A percentile compares a stretch with the other conserved stretches of the same genome.
phyloP scores from a whole-genome alignment of 139 green algal species.

The Chlamydomonas sphaeroides region DNA sequence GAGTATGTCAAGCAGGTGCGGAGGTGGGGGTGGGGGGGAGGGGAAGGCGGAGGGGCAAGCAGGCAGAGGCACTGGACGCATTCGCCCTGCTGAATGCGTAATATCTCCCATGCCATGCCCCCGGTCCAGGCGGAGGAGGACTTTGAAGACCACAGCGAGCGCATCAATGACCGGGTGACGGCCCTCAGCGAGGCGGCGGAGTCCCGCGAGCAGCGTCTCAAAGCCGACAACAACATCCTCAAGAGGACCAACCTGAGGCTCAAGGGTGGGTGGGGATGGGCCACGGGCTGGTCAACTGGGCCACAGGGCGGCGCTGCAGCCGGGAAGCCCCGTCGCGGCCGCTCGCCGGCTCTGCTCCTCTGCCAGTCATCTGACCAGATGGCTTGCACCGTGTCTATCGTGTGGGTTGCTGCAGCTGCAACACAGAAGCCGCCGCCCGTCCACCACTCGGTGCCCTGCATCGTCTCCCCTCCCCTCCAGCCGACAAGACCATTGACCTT shows the following conservation, averaged over 20 bases:
- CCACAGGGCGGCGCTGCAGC: no score
- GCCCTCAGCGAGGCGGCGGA: constrained; percentile 18
- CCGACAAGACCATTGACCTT: constrained; percentile 43
- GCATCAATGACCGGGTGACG: constrained; percentile 24
- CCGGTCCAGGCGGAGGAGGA: constrained; percentile 46
- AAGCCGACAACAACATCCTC: constrained; percentile 57
- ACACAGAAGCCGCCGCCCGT: no score
- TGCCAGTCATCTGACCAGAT: no score
- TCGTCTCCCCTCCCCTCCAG: constrained; percentile 2
- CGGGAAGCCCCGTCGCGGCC: no score
- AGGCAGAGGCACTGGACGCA: not conserved
- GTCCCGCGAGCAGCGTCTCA: constrained; percentile 34
- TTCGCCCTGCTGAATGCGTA: no score
- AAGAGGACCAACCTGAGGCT: constrained; percentile 59
- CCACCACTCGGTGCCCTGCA: no score
- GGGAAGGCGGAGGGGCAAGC: not conserved
- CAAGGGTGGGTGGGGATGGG: constrained; percentile 52
- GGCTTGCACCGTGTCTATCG: no score
- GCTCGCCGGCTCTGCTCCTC: no score
- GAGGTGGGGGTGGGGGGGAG: not conserved
- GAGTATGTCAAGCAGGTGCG: constrained; percentile 53
- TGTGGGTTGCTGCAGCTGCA: no score
- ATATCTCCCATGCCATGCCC: not conserved
- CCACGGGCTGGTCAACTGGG: no score
- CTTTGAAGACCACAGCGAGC: constrained; percentile 46